Conservation (phyloP, 257 asterid species). For the Solanum sejunctum region DNA sequence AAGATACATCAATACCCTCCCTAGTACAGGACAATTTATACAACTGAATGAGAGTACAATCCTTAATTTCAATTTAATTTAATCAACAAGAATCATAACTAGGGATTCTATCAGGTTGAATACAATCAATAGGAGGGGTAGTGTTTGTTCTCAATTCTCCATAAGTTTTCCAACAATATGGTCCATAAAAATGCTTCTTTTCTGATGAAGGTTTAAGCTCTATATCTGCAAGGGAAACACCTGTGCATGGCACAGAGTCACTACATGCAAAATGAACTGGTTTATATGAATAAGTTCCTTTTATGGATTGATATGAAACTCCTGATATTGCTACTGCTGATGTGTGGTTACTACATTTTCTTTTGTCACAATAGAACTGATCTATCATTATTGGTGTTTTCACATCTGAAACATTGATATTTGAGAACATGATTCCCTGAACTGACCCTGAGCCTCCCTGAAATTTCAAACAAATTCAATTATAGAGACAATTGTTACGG, state of each 20-base stretch:
- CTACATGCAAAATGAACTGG: constrained; percentile 33
- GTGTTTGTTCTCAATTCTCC: constrained; percentile 25
- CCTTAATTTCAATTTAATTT: not conserved
- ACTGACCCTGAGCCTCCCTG: constrained; percentile 40
- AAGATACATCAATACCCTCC: not conserved
- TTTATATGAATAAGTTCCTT: constrained; percentile 23
- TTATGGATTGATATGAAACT: constrained; percentile 26
- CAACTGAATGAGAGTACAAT: not conserved
- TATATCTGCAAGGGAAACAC: constrained; percentile 15
- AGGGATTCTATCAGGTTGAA: not conserved
- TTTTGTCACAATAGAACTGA: constrained; percentile 32
- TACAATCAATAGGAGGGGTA: constrained; percentile 23
- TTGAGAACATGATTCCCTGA: constrained; percentile 23
- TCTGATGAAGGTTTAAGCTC: constrained; percentile 3
- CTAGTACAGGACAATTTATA: not conserved
- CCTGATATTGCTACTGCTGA: constrained; percentile 26
- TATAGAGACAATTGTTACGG: too few relatives aligned
- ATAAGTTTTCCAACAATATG: constrained; percentile 32
- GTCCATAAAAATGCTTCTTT: not conserved
- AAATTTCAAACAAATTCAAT: not conserved
- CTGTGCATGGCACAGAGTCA: constrained; percentile 25
- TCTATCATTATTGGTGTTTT: constrained; percentile 29
- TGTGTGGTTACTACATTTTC: constrained; percentile 24
- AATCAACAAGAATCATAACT: not conserved
- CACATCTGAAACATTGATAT: constrained; percentile 27